These are phyloP conservation scores for Verticillium nonalfalfae DNA, from an alignment of 2,329 filamentous ascomycete species.

Conservation along the genomic window DNA sequence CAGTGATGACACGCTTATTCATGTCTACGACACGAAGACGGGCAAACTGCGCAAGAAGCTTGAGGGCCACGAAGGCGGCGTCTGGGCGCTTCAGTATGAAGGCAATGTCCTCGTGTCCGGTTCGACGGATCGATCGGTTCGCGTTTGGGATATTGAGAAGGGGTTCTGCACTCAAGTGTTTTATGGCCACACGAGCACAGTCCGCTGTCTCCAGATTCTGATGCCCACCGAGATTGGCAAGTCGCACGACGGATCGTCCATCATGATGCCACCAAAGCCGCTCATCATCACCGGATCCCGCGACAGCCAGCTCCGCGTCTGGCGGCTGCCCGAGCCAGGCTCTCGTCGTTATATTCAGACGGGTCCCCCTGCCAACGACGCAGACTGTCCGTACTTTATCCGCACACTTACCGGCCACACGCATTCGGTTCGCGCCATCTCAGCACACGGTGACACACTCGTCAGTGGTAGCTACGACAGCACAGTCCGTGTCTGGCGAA, in stretches of 20 bases:
- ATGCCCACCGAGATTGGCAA: constrained; percentile 76
- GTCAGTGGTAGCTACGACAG: constrained; percentile 96
- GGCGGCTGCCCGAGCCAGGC: constrained; percentile 79
- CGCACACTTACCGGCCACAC: constrained; percentile 79
- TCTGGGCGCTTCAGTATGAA: constrained; percentile 96
- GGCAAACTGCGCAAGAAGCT: constrained; percentile 78
- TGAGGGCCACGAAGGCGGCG: constrained; percentile 90
- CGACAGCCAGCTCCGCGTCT: constrained; percentile 89
- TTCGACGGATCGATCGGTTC: constrained; percentile 92
- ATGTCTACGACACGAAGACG: constrained; percentile 96
- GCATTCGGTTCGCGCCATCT: constrained; percentile 93
- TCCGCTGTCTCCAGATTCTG: constrained; percentile 90
- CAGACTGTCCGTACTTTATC: constrained; percentile 91
- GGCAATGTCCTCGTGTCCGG: constrained; percentile 93
- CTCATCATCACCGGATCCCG: constrained; percentile 96
- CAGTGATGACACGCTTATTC: constrained; percentile 95
- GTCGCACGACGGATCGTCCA: constrained; percentile 61
- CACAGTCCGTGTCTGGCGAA: constrained; percentile 93
- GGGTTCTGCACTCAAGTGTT: constrained; percentile 93
- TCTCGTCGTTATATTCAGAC: constrained; percentile 75
- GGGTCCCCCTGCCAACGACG: constrained; percentile 63
- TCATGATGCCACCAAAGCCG: constrained; percentile 91
- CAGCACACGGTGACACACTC: constrained; percentile 89
- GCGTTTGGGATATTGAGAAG: constrained; percentile 97
- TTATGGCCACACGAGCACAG: constrained; percentile 95